phyloP scores from a whole-genome alignment of 805 yeast genomes.

The Zygosaccharomyces gambellarensis region DNA sequence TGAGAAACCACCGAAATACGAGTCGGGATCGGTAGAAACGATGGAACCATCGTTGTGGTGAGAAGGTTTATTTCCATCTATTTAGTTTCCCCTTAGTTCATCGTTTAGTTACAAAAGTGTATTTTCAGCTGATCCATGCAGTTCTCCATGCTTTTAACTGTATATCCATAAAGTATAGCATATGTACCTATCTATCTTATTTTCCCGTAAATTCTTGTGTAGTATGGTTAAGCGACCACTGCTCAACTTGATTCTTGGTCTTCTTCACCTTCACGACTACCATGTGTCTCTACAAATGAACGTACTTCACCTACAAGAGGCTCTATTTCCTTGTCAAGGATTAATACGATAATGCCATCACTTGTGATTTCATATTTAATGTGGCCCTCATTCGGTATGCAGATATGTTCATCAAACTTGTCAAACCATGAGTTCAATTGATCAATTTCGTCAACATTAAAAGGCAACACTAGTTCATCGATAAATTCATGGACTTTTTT shows the following conservation, averaged over 20 bases:
- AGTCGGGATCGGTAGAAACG: background rate
- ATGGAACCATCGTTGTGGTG: background rate
- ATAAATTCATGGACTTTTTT: conserved; percentile 33
- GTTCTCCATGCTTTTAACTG: background rate
- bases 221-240: background rate
- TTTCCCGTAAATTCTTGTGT: background rate
- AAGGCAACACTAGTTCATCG: conserved; percentile 32
- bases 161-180: background rate
- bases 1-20: background rate
- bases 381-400: conserved; percentile 37
- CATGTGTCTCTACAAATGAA: conserved; percentile 24
- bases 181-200: background rate
- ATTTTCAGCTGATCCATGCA: background rate
- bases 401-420: conserved; percentile 34
- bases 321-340: conserved; percentile 29
- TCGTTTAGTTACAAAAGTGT: background rate
- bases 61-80: background rate
- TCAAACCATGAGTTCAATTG: conserved; percentile 34
- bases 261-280: background rate
- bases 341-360: conserved; percentile 34
- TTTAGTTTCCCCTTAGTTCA: background rate
- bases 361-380: conserved; percentile 37
- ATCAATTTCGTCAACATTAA: conserved; percentile 32
- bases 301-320: conserved; percentile 27
- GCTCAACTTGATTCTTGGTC: background rate